Conservation (phyloP, 257 asterid genomes). For the Paulownia fortunei region DNA sequence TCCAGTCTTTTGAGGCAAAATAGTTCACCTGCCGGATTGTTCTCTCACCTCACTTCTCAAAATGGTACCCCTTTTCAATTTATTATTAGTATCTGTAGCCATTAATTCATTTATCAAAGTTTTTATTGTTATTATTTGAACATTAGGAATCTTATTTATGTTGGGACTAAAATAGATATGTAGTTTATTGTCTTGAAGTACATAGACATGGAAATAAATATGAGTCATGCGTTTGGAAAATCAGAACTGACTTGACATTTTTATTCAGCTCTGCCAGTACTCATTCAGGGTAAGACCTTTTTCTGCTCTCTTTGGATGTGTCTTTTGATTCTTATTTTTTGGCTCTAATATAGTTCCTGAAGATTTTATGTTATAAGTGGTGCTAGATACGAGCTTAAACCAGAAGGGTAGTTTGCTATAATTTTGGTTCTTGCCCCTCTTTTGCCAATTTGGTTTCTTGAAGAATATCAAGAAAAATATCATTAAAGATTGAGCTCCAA, state of each 20-base stretch:
- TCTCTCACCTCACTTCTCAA: constrained; percentile 60
- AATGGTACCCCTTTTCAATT: constrained; percentile 48
- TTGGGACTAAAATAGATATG: constrained; percentile 6
- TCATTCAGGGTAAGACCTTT: background rate
- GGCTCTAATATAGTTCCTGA: background rate
- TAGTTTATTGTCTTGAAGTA: background rate
- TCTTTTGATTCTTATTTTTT: background rate
- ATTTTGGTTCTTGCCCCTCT: background rate
- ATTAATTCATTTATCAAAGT: background rate
- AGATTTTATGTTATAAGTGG: background rate
- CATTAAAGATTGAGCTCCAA: constrained; percentile 10
- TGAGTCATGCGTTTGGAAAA: too few species aligned
- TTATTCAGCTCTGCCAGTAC: constrained; percentile 1
- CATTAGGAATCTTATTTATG: constrained; percentile 15
- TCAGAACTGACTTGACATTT: background rate
- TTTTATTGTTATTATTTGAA: constrained; percentile 17
- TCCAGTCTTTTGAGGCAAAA: constrained; percentile 64
- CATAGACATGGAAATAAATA: background rate
- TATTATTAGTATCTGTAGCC: background rate
- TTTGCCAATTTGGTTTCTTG: background rate
- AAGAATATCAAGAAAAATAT: background rate
- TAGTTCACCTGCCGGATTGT: constrained; percentile 76
- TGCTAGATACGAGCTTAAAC: background rate
- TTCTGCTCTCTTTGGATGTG: background rate
- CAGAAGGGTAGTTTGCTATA: background rate